Evolutionary conservation across 2,329 filamentous ascomycete species (phyloP).

Genomic region (Madurella mycetomatis): DNA sequence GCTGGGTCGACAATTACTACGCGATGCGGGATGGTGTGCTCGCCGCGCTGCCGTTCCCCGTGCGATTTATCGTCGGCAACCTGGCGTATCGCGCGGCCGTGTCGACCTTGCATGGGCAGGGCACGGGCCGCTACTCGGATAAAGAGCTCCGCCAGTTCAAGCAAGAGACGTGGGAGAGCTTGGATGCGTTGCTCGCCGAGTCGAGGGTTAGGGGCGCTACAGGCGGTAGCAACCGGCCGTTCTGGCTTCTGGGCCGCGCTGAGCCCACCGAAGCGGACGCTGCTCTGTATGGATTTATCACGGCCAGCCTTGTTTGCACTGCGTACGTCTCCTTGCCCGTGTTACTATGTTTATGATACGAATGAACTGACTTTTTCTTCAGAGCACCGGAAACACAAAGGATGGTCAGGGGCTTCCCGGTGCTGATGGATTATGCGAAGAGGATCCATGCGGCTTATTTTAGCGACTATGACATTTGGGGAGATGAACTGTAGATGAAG

Average conservation of each 20-base stretch:
- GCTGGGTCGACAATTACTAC: slow-evolving; percentile 57
- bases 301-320: slow-evolving; percentile 45
- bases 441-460: slow-evolving; percentile 55
- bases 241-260: slow-evolving; percentile 54
- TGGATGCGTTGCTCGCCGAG: slow-evolving; percentile 43
- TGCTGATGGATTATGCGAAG: slow-evolving; percentile 50
- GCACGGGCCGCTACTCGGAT: slow-evolving; percentile 45
- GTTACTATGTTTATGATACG: slow-evolving; percentile 9
- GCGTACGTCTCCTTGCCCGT: slow-evolving; percentile 42
- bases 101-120: slow-evolving; percentile 51
- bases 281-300: slow-evolving; percentile 54
- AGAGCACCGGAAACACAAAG: slow-evolving; percentile 45
- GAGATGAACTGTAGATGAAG: slow-evolving; percentile 1
- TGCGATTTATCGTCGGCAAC: slow-evolving; percentile 47
- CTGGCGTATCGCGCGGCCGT: slow-evolving; percentile 42
- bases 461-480: slow-evolving; percentile 49
- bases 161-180: slow-evolving; percentile 49
- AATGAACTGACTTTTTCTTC: slow-evolving; percentile 8
- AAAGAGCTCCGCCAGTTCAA: slow-evolving; percentile 46
- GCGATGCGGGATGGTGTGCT: slow-evolving; percentile 52
- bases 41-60: slow-evolving; percentile 45
- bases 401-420: slow-evolving; percentile 43
- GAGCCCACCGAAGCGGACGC: slow-evolving; percentile 55
- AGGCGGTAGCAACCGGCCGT: slow-evolving; percentile 33
- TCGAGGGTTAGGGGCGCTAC: slow-evolving; percentile 25